These are phyloP conservation scores for Centella asiatica DNA, from an alignment of 129 eudicot species.

Conservation along the genomic window DNA sequence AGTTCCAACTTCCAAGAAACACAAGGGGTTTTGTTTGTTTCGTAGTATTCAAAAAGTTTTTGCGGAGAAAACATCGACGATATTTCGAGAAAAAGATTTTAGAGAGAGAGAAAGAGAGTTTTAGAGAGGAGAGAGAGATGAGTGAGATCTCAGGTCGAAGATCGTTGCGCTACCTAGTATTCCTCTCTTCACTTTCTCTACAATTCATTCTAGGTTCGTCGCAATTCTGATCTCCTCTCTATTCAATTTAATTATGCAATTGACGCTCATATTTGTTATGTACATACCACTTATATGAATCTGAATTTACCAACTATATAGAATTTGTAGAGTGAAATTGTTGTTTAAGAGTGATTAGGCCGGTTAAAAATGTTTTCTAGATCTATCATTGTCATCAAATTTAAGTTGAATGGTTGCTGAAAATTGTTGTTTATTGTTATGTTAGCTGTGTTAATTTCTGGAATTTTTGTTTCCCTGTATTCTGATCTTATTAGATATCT, in stretches of 20 bases:
- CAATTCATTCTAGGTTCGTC: conserved; percentile 46
- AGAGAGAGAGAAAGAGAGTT: conserved; percentile 9
- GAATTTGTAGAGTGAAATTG: not conserved
- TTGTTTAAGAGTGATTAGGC: not conserved
- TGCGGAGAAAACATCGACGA: not conserved
- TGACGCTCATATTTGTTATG: too few species aligned
- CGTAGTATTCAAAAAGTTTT: not conserved
- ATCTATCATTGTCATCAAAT: too few species aligned
- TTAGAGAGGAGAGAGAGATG: conserved; percentile 36
- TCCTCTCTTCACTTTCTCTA: conserved; percentile 34
- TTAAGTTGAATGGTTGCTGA: too few species aligned
- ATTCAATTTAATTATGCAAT: not conserved
- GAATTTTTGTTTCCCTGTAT: too few species aligned
- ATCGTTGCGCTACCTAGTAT: conserved; percentile 29
- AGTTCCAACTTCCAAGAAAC: not conserved
- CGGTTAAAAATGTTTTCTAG: not conserved
- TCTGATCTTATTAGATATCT: too few species aligned
- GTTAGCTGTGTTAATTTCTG: too few species aligned
- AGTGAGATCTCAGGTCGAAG: conserved; percentile 43
- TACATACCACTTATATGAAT: too few species aligned
- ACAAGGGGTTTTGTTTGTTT: not conserved
- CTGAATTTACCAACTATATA: too few species aligned
- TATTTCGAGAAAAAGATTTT: too few species aligned
- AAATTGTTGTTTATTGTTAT: not conserved
- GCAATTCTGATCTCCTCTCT: not conserved